phyloP scores from a whole-genome alignment of 2,329 filamentous ascomycete species.

The Fusarium tupiense region DNA sequence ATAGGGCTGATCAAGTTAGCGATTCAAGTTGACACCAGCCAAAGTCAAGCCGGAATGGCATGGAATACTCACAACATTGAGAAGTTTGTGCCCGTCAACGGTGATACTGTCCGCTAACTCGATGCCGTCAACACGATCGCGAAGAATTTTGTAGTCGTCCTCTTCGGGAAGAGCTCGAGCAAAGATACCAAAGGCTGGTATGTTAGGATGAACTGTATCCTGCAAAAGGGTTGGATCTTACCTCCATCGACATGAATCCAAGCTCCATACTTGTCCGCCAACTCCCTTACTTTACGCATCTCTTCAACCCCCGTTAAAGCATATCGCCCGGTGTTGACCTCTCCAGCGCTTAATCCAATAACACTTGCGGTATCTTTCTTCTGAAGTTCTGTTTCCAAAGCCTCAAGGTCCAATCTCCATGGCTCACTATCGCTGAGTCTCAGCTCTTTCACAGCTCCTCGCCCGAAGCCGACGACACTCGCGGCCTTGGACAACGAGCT shows the following conservation, averaged over 20 bases:
- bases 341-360: slow-evolving; percentile 82
- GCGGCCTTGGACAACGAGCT: slow-evolving; percentile 88
- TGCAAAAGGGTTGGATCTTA: slow-evolving; percentile 38
- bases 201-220: neutral
- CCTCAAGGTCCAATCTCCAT: slow-evolving; percentile 75
- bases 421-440: slow-evolving; percentile 61
- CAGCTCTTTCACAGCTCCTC: slow-evolving; percentile 72
- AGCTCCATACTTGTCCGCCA: slow-evolving; percentile 78
- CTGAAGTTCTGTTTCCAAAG: slow-evolving; percentile 68
- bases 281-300: slow-evolving; percentile 68
- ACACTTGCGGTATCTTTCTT: slow-evolving; percentile 71
- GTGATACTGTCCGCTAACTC: slow-evolving; percentile 89
- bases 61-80: slow-evolving; percentile 77
- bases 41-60: neutral
- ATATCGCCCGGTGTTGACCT: slow-evolving; percentile 91
- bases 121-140: slow-evolving; percentile 66
- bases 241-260: slow-evolving; percentile 92
- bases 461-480: slow-evolving; percentile 81
- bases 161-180: slow-evolving; percentile 70
- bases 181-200: slow-evolving; percentile 83
- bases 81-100: slow-evolving; percentile 87
- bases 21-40: neutral
- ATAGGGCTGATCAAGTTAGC: slow-evolving; percentile 69
- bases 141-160: slow-evolving; percentile 65
- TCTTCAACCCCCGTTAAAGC: slow-evolving; percentile 68